Percentiles rank a stretch among this genome's conserved stretches.
Evolutionary conservation across 345 rosid genomes (phyloP).

Genomic region (Hypericum androsaemum): DNA sequence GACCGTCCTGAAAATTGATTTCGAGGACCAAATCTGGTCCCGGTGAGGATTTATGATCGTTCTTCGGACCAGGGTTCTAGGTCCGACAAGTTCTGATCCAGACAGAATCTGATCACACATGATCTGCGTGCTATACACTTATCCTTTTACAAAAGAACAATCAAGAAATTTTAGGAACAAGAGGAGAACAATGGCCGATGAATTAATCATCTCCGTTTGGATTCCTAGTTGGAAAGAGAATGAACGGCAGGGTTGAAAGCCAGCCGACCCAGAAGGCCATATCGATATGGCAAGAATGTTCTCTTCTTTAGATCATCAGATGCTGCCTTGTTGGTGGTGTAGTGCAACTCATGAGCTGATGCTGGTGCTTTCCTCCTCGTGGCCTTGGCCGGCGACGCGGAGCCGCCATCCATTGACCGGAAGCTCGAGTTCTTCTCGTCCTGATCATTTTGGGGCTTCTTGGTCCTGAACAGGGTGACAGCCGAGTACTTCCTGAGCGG

Average conservation of each 20-base stretch:
- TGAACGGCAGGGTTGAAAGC: constrained; percentile 43
- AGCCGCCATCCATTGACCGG: constrained; percentile 27
- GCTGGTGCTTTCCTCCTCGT: constrained; percentile 31
- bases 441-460: constrained; percentile 24
- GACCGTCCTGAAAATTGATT: too few relatives aligned
- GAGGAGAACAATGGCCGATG: too few relatives aligned
- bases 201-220: too few relatives aligned
- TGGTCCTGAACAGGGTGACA: constrained; percentile 24
- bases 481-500: constrained; percentile 33
- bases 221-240: constrained; percentile 9
- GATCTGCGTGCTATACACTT: too few relatives aligned
- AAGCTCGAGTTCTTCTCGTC: constrained; percentile 42
- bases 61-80: too few relatives aligned
- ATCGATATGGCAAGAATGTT: constrained; percentile 86
- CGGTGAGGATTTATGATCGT: too few relatives aligned
- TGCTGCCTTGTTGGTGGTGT: constrained; percentile 67
- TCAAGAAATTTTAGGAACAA: too few relatives aligned
- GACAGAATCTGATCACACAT: too few relatives aligned
- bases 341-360: constrained; percentile 86
- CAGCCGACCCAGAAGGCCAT: constrained; percentile 62
- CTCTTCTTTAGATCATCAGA: constrained; percentile 65
- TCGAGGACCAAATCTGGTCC: too few relatives aligned
- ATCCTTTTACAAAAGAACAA: too few relatives aligned
- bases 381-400: constrained; percentile 15
- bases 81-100: too few relatives aligned